Evolutionary conservation across 106 monocot species (phyloP).

Genomic region (Apostasia shenzhenica): DNA sequence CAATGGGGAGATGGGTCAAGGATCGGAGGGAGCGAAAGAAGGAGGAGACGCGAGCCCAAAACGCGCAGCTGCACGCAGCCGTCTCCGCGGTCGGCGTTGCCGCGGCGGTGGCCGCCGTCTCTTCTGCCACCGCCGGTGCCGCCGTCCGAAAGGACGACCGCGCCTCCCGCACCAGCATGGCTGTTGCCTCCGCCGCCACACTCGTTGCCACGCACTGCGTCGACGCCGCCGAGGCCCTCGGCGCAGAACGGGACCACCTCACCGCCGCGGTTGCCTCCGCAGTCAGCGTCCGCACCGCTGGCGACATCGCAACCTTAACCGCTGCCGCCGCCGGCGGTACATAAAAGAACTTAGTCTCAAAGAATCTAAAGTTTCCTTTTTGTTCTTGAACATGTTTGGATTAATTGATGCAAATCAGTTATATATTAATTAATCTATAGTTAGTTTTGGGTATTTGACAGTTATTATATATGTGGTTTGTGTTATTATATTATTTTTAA

Average conservation of each 20-base stretch:
- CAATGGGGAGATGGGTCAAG: constrained; percentile 79
- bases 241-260: constrained; percentile 61
- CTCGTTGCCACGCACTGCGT: constrained; percentile 72
- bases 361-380: neutral
- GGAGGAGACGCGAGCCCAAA: constrained; percentile 77
- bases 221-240: constrained; percentile 61
- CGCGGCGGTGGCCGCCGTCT: constrained; percentile 44
- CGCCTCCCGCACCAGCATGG: constrained; percentile 44
- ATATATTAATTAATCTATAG: too few relatives aligned
- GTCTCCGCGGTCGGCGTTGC: constrained; percentile 70
- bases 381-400: neutral
- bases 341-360: neutral
- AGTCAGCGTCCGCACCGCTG: constrained; percentile 49
- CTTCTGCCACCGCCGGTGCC: constrained; percentile 32
- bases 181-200: constrained; percentile 64
- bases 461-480: too few relatives aligned
- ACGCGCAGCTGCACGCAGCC: constrained; percentile 76
- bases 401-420: too few relatives aligned
- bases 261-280: constrained; percentile 51
- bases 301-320: constrained; percentile 54
- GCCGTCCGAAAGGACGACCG: constrained; percentile 29
- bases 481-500: too few relatives aligned
- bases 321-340: constrained; percentile 81
- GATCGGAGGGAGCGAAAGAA: constrained; percentile 73
- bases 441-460: too few relatives aligned